Base-by-base conservation (phyloP, 306 rosid genomes). In the Urtica urens region DNA sequence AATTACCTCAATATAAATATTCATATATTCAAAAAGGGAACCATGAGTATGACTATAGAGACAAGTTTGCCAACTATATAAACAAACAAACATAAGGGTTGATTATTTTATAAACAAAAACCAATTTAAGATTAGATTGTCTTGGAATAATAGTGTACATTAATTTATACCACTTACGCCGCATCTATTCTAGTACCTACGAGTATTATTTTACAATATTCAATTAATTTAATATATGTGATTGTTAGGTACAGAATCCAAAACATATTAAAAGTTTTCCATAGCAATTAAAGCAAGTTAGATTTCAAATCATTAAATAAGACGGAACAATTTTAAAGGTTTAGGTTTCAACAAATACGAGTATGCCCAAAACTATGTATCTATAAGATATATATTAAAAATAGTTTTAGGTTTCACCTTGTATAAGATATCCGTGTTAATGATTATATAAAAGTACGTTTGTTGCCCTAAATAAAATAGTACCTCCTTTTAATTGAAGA, bases 81-180 rank as follows among this genome's bases (percentile, higher is more conserved):
- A 16, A 39, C 45, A 11, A 41, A 41, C 49, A 16, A 28, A 49
- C 25, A 7, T 27, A 20, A 6, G 19, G 15, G 18, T 3, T 27
- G 16, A 7, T 28, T 34, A 49, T 15, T 49, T 11, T 17, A 49
- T 49, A 8, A 46, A 46, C 24, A 25, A 26, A 46, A 44, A 46
- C 10, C 31, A 46, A 17, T 49, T 49, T 35, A 14, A 35, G 7
- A 8, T 25, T 29, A 49, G 38, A 49, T 49, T 49, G 26, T 25
- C 54, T 29, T 13, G 39, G 54, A 10, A 49, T 18, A 6, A 27
- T 11, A 38, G 30, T 19, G 23, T 16, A 4, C 39, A 49, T 29
- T 29, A 29, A 27, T 15, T 49, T 49, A 7, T 49, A 24, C 54
- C 39, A 46, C 38, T 49, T 26, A 49, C 29, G 14, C 28, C 30